Evolutionary conservation across 768 basidiomycete genomes (phyloP).

Genomic region (Boletus sp.): DNA sequence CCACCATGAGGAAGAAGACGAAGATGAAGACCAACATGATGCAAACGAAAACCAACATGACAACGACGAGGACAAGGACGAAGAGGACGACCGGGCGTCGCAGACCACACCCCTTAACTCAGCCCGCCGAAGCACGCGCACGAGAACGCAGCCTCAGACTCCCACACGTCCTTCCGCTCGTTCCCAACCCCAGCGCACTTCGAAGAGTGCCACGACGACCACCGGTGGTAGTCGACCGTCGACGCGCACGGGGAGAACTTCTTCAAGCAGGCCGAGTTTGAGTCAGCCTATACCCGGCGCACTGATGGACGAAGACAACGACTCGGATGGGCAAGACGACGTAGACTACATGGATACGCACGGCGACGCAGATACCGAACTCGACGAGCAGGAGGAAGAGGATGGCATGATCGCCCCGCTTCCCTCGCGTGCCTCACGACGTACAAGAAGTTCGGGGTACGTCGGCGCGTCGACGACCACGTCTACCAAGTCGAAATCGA

Average conservation of each 20-base stretch:
- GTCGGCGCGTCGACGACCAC: constrained; percentile 8
- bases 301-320: constrained; percentile 40
- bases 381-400: constrained; percentile 33
- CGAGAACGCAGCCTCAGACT: constrained; percentile 8
- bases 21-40: constrained; percentile 17
- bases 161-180: constrained; percentile 13
- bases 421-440: constrained; percentile 24
- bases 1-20: constrained; percentile 39
- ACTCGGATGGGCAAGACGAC: constrained; percentile 18
- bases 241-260: constrained; percentile 2
- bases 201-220: not conserved
- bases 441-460: constrained; percentile 18
- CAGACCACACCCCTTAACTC: constrained; percentile 10
- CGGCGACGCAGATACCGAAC: constrained; percentile 18
- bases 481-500: constrained; percentile 9
- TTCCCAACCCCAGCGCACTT: constrained; percentile 10
- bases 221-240: not conserved
- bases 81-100: constrained; percentile 5
- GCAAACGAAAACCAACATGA: constrained; percentile 25
- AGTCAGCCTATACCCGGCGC: constrained; percentile 43
- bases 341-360: constrained; percentile 25
- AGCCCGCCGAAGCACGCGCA: constrained; percentile 14
- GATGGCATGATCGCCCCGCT: constrained; percentile 36
- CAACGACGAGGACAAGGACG: constrained; percentile 21
- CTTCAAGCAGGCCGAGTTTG: constrained; percentile 5